Base-by-base conservation (phyloP, 139 green algal genomes). In the Volvox reticuliferus region DNA sequence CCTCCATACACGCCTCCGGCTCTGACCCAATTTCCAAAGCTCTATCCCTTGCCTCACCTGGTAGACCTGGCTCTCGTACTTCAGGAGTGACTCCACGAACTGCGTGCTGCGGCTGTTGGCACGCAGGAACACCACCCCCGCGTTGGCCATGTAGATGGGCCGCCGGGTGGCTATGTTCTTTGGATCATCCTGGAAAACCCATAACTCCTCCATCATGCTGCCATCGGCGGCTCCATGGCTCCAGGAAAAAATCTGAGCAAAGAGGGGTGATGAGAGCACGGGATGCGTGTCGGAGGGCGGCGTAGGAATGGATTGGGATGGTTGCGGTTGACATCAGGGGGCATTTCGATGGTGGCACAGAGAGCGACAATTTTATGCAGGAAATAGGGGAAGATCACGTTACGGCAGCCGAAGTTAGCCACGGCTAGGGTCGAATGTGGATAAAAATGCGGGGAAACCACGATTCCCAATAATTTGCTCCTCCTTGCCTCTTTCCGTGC, bases 141-240 rank as follows among this genome's bases (percentile, higher is more conserved):
- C 80, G 67, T 89, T 89, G 67, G 37, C 68, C 22, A 89, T 22
- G 84, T 89, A 89, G 67, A 89, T 89, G 68, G 69, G 69, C 14
- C 69, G 85, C 35, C 69, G 85, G 21, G 21, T 82, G 28, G 22
- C 0, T 36, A n/a, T 12, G 28, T 81, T 35, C 5, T 81, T 18
- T 0, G 84, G 36, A n/a, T 81, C 33, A 69, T 89, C 84, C 84
- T 89, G 84, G 67, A 68, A n/a, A 28, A 80, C 83, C 83, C 83
- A 81, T 28, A 69, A 68, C 68, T 89, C 84, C 68, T 89, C 36
- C 84, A 89, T 89, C 68, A 81, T 69, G 68, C 68, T 82, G 37
- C 68, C 36, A n/a, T 89, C 84, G 14, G 84, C 84, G 18, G 28
- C 68, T 24, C 84, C 84, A 33, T 81, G 76, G 84, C 68, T 89